These are phyloP conservation scores for Ophiobolus disseminans DNA, from an alignment of 2,329 filamentous ascomycete genomes.

Conservation along the genomic window DNA sequence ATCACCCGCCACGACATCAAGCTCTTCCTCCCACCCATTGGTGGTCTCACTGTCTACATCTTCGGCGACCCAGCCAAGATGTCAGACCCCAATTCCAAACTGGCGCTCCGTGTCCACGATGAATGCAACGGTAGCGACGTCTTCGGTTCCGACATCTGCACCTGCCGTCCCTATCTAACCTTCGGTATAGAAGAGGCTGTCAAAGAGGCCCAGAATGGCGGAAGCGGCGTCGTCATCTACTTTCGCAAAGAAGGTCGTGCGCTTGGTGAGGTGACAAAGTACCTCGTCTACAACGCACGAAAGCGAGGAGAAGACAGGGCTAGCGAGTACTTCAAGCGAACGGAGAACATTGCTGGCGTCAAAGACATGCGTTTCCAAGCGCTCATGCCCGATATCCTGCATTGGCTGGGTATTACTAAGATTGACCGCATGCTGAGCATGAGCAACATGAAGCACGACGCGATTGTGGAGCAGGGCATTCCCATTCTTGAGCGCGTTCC, in stretches of 20 bases:
- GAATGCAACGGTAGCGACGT: conserved; percentile 97
- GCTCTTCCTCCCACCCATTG: conserved; percentile 93
- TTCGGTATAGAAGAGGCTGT: conserved; percentile 98
- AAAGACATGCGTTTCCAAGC: conserved; percentile 98
- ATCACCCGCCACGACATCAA: conserved; percentile 96
- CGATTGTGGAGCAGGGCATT: conserved; percentile 83
- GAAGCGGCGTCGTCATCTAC: conserved; percentile 95
- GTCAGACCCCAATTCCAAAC: conserved; percentile 79
- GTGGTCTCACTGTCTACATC: conserved; percentile 93
- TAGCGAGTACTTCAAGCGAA: conserved; percentile 93
- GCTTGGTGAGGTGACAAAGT: conserved; percentile 92
- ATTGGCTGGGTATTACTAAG: conserved; percentile 98
- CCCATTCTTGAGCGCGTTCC: conserved; percentile 90
- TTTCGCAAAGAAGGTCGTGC: conserved; percentile 97
- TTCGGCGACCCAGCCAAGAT: conserved; percentile 96
- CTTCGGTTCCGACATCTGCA: conserved; percentile 97
- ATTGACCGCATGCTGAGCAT: conserved; percentile 98
- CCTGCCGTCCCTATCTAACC: conserved; percentile 92
- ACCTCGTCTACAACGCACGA: conserved; percentile 77
- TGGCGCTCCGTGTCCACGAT: conserved; percentile 85
- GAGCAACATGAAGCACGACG: conserved; percentile 97
- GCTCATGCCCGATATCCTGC: conserved; percentile 95
- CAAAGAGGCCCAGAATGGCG: conserved; percentile 93
- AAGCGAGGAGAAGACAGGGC: conserved; percentile 80
- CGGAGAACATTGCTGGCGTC: conserved; percentile 97